These are phyloP conservation scores for Daldinia bambusicola DNA, from an alignment of 495 filamentous ascomycete species.

Conservation along the genomic window DNA sequence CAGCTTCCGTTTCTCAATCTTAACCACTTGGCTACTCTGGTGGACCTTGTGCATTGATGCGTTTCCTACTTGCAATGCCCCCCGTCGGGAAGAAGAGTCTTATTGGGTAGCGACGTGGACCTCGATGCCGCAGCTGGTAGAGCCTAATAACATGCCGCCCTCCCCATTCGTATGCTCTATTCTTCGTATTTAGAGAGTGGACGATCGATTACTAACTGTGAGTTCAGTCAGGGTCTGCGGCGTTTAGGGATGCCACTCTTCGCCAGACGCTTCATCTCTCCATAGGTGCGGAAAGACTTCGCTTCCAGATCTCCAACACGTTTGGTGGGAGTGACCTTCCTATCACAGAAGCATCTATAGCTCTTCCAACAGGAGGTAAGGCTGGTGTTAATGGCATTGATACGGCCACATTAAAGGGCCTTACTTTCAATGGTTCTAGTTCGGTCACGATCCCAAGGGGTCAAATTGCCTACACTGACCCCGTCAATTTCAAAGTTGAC, in stretches of 20 bases:
- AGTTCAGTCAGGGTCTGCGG: constrained; percentile 40
- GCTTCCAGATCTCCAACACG: constrained; percentile 73
- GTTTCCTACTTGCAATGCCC: constrained; percentile 26
- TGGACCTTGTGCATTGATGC: constrained; percentile 32
- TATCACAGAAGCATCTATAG: constrained; percentile 68
- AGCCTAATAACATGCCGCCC: constrained; percentile 69
- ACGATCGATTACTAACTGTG: constrained; percentile 12
- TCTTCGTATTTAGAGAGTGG: neutral
- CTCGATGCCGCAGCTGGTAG: constrained; percentile 73
- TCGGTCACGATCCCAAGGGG: constrained; percentile 67
- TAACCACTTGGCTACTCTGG: constrained; percentile 38
- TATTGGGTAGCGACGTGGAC: constrained; percentile 76
- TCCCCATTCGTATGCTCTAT: constrained; percentile 64
- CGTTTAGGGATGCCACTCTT: constrained; percentile 66
- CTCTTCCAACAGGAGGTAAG: constrained; percentile 59
- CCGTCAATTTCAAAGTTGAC: constrained; percentile 64
- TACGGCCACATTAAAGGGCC: constrained; percentile 54
- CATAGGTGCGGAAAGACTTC: constrained; percentile 64
- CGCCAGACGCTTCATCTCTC: constrained; percentile 73
- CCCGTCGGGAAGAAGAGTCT: constrained; percentile 46
- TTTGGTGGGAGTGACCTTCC: constrained; percentile 70
- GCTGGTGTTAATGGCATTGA: constrained; percentile 67
- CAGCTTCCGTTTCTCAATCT: constrained; percentile 31
- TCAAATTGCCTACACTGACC: constrained; percentile 70
- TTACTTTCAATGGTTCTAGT: constrained; percentile 66